Evolutionary conservation across 768 basidiomycete genomes (phyloP), one percentile per base, ranked within the genome.

Genomic region (Phaffia australis): DNA sequence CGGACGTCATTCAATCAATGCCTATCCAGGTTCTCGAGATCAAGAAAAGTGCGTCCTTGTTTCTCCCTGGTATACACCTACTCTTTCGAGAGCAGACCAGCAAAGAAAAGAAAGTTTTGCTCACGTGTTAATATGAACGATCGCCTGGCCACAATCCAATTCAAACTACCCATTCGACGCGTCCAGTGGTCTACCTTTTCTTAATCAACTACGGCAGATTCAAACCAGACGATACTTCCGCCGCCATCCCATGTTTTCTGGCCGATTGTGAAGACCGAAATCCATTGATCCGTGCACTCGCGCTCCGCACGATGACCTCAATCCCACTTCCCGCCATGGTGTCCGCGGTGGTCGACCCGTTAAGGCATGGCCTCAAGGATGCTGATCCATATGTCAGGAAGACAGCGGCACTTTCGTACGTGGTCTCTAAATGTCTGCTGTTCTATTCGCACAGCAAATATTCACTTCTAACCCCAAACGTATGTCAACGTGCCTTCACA

Each of bases 291-390:
- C 88, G 95, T 47, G 95, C 94, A 19, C 81, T 99, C 56, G 92
- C 95, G 23, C 93, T 99, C 72, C 88, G 95, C 52, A 99, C 95
- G 16, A 98, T 99, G 94, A 94, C 95, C 8, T 97, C 95, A 74
- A 98, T 99, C 72, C 90, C 92, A 47, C 86, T 95, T 27, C 87
- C 92, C 11, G 47, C 66, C 49, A 57, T 63, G 52, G 86, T 86
- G 16, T 87, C 89, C 64, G 83, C 88, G 0, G 81, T 99, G 48
- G 80, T 85, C 51, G 95, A 98, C 66, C 94, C 92, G 61, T 80
- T 99, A 35, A 84, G 90, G 68, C 91, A 95, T 75, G 88, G 87
- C 69, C 80, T 98, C 52, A 88, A 90, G 73, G 95, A 99, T 75
- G 81, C 85, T 19, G 94, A 99, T 76, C 92, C 95, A 23, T 99